These are phyloP conservation scores for Exserohilum turcica DNA, from an alignment of 2,329 filamentous ascomycete genomes.

Conservation along the genomic window DNA sequence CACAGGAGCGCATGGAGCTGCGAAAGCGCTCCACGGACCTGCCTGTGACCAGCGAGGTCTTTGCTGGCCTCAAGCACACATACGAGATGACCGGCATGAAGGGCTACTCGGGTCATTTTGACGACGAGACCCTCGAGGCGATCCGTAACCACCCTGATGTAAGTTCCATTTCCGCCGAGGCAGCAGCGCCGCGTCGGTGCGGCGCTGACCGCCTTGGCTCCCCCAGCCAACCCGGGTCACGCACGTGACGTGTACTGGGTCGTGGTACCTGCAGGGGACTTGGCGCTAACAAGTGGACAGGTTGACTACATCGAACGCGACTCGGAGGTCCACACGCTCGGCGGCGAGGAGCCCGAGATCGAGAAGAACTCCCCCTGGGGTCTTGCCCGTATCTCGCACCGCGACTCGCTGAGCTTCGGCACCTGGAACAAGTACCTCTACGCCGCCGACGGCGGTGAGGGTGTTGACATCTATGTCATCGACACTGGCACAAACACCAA, in stretches of 20 bases:
- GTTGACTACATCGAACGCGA: conserved; percentile 97
- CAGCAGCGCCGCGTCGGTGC: not conserved
- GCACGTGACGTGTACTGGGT: conserved; percentile 22
- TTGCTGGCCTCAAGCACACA: conserved; percentile 90
- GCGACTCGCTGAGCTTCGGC: conserved; percentile 81
- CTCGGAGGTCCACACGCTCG: conserved; percentile 84
- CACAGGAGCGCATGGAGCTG: conserved; percentile 79
- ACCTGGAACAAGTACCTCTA: conserved; percentile 99
- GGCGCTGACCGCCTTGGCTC: conserved; percentile 32
- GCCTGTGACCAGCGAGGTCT: conserved; percentile 70
- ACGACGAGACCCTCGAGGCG: conserved; percentile 89
- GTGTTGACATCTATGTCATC: conserved; percentile 98
- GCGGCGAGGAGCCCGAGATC: conserved; percentile 57
- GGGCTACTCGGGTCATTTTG: conserved; percentile 95
- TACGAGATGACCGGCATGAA: conserved; percentile 89
- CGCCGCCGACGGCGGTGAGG: conserved; percentile 85
- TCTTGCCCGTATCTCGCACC: conserved; percentile 96
- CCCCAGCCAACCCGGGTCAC: conserved; percentile 31
- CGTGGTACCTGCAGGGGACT: conserved; percentile 21
- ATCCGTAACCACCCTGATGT: conserved; percentile 96
- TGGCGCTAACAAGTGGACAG: conserved; percentile 57
- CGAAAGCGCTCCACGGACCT: conserved; percentile 84
- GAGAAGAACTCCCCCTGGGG: conserved; percentile 99
- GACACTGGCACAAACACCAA: conserved; percentile 94
- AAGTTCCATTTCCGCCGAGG: conserved; percentile 57